Evolutionary conservation across 768 basidiomycete species (phyloP).

Genomic region (Hygrophorus russula): DNA sequence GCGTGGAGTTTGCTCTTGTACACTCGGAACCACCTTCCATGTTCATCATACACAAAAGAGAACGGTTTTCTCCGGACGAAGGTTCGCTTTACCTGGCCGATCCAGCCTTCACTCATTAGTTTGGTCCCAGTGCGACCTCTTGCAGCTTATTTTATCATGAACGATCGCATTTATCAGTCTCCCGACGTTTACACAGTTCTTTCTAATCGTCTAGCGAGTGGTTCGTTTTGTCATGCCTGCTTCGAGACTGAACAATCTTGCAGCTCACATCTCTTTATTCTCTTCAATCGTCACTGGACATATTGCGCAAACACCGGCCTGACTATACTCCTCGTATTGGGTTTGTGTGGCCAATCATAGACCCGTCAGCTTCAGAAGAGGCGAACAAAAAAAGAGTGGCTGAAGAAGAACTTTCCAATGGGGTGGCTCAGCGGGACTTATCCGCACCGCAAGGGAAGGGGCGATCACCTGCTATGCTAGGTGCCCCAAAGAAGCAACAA

Average conservation of each 20-base stretch:
- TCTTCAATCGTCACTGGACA: constrained; percentile 67
- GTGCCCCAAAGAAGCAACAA: constrained; percentile 42
- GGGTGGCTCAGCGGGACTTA: constrained; percentile 14
- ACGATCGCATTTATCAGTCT: constrained; percentile 82
- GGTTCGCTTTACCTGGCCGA: constrained; percentile 32
- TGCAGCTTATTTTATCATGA: constrained; percentile 79
- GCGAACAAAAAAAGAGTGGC: constrained; percentile 26
- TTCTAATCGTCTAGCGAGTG: constrained; percentile 68
- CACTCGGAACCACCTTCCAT: constrained; percentile 70
- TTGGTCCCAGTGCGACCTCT: constrained; percentile 53
- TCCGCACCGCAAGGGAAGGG: constrained; percentile 15
- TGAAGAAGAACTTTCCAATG: constrained; percentile 15
- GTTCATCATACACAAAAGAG: constrained; percentile 85
- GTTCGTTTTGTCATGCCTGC: background rate
- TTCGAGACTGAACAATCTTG: background rate
- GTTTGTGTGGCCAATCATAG: constrained; percentile 76
- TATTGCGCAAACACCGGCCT: constrained; percentile 62
- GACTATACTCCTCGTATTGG: constrained; percentile 78
- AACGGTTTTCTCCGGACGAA: constrained; percentile 74
- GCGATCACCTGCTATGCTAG: constrained; percentile 11
- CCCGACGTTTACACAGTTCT: constrained; percentile 78
- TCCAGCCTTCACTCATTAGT: constrained; percentile 2
- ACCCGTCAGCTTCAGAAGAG: constrained; percentile 33
- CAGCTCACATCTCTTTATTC: constrained; percentile 62
- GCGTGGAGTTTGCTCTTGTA: constrained; percentile 79